Base-by-base conservation (phyloP, 257 asterid species). In the Anisodus tanguticus region DNA sequence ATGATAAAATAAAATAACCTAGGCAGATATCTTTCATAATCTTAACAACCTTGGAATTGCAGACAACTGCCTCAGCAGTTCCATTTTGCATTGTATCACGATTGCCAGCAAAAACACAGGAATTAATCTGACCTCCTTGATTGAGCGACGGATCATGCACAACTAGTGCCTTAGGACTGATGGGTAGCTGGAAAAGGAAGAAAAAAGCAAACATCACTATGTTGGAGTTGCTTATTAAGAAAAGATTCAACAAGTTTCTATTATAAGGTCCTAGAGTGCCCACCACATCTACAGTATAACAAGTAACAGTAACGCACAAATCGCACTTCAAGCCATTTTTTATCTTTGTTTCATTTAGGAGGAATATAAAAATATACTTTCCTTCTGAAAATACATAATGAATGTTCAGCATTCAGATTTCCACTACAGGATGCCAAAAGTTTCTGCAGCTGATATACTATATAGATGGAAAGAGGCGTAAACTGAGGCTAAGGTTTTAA, bases 11-110 rank as follows among this genome's bases (percentile, higher is more conserved):
- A 81, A 39, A 67, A 72, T 6, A 67, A 68, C 16, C 41, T 55
- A 39, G n/a, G 47, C 45, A 49, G 22, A 63, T 54, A 5, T 35
- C 64, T 67, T 45, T 31, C 19, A 49, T 37, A 39, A 22, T 64
- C 62, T 35, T 57, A 47, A 87, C 77, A 82, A 94, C 94, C 97
- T 91, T 88, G 55, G 95, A 89, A 57, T 85, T 77, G 62, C 58
- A 69, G 62, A 84, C 59, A 63, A 87, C 63, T 43, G 85, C 51
- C 58, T 35, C 90, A 62, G 85, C 84, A 84, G 55, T 15, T 82
- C 88, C 91, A 79, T 84, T 90, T 84, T 82, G 90, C 83, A 78
- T 47, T 15, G 41, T 57, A 45, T 76, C 22, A 4, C 22, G 15
- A 17, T 86, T 87, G 81, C 78, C 84, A 9, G 85, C 59, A 60